Conservation (phyloP, 345 rosid genomes). For the Angophora floribunda region DNA sequence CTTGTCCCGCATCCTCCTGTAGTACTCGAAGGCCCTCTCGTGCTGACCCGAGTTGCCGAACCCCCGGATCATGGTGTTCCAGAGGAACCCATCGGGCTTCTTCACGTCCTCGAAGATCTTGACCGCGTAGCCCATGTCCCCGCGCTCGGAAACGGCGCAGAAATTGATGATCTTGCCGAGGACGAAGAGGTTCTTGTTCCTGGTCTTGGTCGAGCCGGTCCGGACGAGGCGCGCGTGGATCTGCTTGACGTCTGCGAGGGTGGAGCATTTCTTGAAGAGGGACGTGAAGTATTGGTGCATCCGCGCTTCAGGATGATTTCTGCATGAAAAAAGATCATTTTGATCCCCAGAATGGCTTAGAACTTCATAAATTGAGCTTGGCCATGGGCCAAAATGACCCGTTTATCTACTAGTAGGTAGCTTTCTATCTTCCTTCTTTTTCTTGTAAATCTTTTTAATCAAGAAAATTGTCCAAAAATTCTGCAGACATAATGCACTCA, state of each 20-base stretch:
- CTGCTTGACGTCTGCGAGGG: conserved; percentile 8
- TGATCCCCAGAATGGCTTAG: background rate
- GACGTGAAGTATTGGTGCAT: background rate
- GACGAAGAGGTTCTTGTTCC: conserved; percentile 7
- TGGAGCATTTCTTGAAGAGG: conserved; percentile 22
- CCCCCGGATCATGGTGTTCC: conserved; percentile 38
- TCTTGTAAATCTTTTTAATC: background rate
- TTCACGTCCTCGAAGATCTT: conserved; percentile 9
- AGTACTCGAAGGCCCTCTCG: conserved; percentile 10
- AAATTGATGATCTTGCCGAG: conserved; percentile 21
- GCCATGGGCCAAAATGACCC: background rate
- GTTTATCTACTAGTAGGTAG: background rate
- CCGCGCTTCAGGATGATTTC: background rate
- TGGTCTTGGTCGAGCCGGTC: conserved; percentile 4
- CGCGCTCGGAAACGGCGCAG: conserved; percentile 21
- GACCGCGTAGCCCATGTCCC: conserved; percentile 25
- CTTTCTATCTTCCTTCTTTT: background rate
- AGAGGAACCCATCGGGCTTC: conserved; percentile 35
- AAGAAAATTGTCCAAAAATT: rapidly evolving
- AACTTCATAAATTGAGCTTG: background rate
- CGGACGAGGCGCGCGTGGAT: conserved; percentile 20
- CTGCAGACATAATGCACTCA: rapidly evolving
- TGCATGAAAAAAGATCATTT: background rate
- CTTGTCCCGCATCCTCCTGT: conserved; percentile 12
- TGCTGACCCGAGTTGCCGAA: conserved; percentile 7